A percentile compares a stretch with the other conserved stretches of the same genome.
These are phyloP conservation scores for Solanum neorickii DNA, from an alignment of 257 asterid species.

Conservation along the genomic window DNA sequence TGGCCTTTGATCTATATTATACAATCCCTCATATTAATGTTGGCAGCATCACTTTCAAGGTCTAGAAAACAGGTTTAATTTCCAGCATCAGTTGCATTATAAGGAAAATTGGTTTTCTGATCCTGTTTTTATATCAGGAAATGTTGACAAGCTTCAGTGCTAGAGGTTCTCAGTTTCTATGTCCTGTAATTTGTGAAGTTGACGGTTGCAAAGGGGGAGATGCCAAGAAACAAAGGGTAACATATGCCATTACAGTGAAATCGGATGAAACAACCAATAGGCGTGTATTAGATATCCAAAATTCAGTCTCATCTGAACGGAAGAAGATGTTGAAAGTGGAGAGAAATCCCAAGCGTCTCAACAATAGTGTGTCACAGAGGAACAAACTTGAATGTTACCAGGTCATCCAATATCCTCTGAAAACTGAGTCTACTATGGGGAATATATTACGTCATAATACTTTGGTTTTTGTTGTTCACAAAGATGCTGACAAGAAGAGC, in stretches of 20 bases:
- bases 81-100: neutral
- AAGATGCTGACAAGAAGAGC: constrained; percentile 44
- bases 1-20: neutral
- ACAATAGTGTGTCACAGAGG: constrained; percentile 18
- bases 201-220: neutral
- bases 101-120: neutral
- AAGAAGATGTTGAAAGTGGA: constrained; percentile 14
- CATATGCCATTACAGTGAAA: neutral
- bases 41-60: neutral
- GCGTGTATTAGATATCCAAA: neutral
- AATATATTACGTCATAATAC: constrained; percentile 37
- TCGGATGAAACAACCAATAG: neutral
- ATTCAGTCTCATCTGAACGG: neutral
- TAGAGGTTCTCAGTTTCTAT: neutral
- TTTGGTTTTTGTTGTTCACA: constrained; percentile 59
- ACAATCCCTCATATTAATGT: neutral
- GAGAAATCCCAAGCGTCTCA: constrained; percentile 25
- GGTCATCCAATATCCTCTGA: constrained; percentile 42
- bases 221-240: neutral
- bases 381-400: constrained; percentile 17
- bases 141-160: neutral
- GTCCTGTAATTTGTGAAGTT: neutral
- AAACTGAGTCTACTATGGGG: constrained; percentile 44
- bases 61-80: neutral
- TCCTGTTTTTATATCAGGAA: neutral